Evolutionary conservation across 306 rosid genomes (phyloP), one percentile per base, ranked within the genome.

Genomic region (Cicer cuneatum): DNA sequence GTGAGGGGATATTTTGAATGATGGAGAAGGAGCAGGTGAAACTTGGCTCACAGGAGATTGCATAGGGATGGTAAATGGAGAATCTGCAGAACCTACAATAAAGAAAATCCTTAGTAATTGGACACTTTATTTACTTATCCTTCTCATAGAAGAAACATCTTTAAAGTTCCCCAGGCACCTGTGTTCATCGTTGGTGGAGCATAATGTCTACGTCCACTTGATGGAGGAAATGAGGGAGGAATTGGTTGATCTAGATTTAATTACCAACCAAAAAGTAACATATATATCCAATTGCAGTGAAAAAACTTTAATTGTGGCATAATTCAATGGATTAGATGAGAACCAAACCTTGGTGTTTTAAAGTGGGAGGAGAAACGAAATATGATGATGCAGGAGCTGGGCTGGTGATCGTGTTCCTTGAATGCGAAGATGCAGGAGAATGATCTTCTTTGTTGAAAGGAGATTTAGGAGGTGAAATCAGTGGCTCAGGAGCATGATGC

Each of bases 1-100:
- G 10, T 79, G 87, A 59, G 93, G 70, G 60, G 52, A 42, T 13
- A 42, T 66, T 70, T 60, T 79, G 66, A 60, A 69, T 60, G 82
- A 76, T 16, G 87, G 96, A 78, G 93, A 82, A 81, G 98, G 89
- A 76, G 90, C 81, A 21, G 87, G 92, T 42, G 95, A 86, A 84
- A 73, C 81, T 73, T 75, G 84, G 80, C 75, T 81, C 40, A 18
- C 51, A 14, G 90, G 90, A 16, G 89, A 82, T 69, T 83, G 73
- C 48, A 33, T 54, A 45, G 85, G 87, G 75, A 71, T 53, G 66
- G 75, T 68, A 42, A 83, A 77, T 11, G 90, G 91, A 75, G 95
- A 80, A 24, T 52, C 86, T 45, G 90, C 70, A 62, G 77, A 74
- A 62, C 65, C 87, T 83, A 71, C 71, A 63, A 75, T 59, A 47